These are phyloP conservation scores for Shiraia bambusicola DNA, from an alignment of 2,329 filamentous ascomycete genomes.

Conservation along the genomic window DNA sequence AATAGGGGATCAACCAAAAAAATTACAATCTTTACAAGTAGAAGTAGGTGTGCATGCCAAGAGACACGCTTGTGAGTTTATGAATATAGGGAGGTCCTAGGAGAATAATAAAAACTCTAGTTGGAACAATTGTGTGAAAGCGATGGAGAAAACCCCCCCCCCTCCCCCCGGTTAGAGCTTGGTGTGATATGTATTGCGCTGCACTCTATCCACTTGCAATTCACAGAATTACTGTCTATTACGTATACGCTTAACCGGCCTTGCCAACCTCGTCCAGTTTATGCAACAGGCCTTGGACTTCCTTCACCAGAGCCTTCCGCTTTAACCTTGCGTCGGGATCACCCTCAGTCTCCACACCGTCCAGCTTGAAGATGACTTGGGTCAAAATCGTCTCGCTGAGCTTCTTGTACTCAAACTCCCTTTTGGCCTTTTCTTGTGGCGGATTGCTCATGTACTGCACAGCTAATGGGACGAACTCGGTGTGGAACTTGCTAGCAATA, in stretches of 20 bases:
- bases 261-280: conserved; percentile 58
- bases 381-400: conserved; percentile 75
- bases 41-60: no score
- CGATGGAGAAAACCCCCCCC: no score
- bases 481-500: conserved; percentile 65
- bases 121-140: no score
- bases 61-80: no score
- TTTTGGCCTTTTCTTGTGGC: conserved; percentile 62
- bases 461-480: conserved; percentile 66
- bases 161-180: no score
- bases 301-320: conserved; percentile 71
- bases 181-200: no score
- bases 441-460: conserved; percentile 62
- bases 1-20: no score
- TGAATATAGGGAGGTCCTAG: no score
- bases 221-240: no score
- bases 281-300: conserved; percentile 68
- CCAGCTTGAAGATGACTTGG: conserved; percentile 74
- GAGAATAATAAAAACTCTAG: no score
- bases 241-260: conserved; percentile 6
- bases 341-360: conserved; percentile 73
- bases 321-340: conserved; percentile 63
- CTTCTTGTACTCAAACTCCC: conserved; percentile 72
- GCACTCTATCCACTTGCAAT: no score
- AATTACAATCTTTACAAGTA: no score